Percentiles rank a stretch among this genome's conserved stretches.
Evolutionary conservation across 139 green algal genomes (phyloP).

Genomic region (Asterochloris sp.): DNA sequence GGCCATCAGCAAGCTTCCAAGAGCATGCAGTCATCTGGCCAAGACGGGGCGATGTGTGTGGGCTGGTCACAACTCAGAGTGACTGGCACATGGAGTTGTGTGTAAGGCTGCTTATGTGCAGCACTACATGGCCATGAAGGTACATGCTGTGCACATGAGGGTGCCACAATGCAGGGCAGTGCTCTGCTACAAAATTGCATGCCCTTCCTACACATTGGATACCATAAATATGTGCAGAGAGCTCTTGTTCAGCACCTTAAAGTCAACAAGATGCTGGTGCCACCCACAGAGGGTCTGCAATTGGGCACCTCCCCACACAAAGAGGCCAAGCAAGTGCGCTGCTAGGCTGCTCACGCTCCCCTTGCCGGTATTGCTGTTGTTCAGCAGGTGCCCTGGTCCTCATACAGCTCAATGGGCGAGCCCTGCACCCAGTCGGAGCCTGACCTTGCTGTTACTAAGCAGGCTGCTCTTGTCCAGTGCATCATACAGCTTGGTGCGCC

Average conservation of each 20-base stretch:
- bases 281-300: background rate
- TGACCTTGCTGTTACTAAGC: constrained; percentile 14
- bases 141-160: background rate
- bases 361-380: too few species aligned
- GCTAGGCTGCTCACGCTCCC: too few species aligned
- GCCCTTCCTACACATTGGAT: too few species aligned
- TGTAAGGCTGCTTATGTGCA: too few species aligned
- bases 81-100: too few species aligned
- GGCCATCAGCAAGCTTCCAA: too few species aligned
- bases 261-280: too few species aligned
- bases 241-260: too few species aligned
- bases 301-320: background rate
- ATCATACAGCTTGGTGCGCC: constrained; percentile 59
- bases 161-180: background rate
- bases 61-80: too few species aligned
- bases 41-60: too few species aligned
- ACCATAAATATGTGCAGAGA: background rate
- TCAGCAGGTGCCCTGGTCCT: background rate
- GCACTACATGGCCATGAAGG: too few species aligned
- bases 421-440: background rate
- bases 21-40: too few species aligned
- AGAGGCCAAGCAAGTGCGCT: background rate
- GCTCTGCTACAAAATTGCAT: background rate
- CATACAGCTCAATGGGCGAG: background rate
- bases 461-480: constrained; percentile 47